phyloP scores from a whole-genome alignment of 306 rosid species.

The Begonia fuchsioides region DNA sequence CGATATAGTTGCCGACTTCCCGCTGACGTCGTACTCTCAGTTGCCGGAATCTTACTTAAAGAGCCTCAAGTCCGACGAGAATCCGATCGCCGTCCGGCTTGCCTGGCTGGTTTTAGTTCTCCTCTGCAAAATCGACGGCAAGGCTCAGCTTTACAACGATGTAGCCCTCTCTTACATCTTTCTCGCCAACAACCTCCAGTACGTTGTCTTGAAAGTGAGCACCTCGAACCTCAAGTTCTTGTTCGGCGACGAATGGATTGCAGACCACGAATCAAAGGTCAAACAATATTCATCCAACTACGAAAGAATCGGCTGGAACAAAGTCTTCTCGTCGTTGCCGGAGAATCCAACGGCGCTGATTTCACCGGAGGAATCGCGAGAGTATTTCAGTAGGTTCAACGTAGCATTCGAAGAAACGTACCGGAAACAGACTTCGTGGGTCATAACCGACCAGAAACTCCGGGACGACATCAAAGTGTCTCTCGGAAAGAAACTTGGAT shows the following conservation, averaged over 20 bases:
- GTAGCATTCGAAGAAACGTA: slow-evolving; percentile 33
- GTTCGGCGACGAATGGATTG: slow-evolving; percentile 53
- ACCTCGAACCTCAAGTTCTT: slow-evolving; percentile 35
- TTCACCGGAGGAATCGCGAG: slow-evolving; percentile 29
- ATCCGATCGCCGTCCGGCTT: slow-evolving; percentile 27
- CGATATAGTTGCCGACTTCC: slow-evolving; percentile 49
- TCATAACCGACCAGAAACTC: slow-evolving; percentile 43
- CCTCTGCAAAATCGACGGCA: slow-evolving; percentile 75
- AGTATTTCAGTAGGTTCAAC: slow-evolving; percentile 22
- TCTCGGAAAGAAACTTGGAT: slow-evolving; percentile 24
- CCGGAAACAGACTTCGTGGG: slow-evolving; percentile 40
- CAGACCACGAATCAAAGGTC: slow-evolving; percentile 49
- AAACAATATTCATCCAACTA: slow-evolving; percentile 52
- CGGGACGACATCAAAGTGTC: slow-evolving; percentile 40
- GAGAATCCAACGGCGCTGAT: slow-evolving; percentile 40
- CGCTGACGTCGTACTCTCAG: slow-evolving; percentile 19
- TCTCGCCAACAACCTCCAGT: slow-evolving; percentile 84
- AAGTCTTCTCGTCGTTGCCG: slow-evolving; percentile 32
- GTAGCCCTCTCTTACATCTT: slow-evolving; percentile 66
- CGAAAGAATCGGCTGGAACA: slow-evolving; percentile 68
- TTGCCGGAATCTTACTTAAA: slow-evolving; percentile 54
- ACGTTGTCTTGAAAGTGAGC: slow-evolving; percentile 51
- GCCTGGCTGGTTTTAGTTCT: slow-evolving; percentile 62
- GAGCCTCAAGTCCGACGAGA: slow-evolving; percentile 13
- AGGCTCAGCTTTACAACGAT: slow-evolving; percentile 49